Conservation (phyloP, 2,329 filamentous ascomycete species). For the Fusarium subtropicale region DNA sequence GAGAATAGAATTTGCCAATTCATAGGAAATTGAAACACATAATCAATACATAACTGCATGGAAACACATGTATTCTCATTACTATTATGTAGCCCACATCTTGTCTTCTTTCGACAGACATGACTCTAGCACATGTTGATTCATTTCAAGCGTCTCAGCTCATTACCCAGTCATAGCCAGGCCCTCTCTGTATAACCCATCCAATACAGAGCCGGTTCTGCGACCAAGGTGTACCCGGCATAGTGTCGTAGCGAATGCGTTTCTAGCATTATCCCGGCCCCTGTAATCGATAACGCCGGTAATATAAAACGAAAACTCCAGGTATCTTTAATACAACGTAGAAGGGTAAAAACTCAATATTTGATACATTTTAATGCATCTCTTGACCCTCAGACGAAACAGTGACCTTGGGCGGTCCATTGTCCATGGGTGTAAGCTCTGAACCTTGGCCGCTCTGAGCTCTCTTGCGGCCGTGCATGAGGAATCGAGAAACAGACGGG, state of each 20-base stretch:
- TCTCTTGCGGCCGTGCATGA: conserved; percentile 77
- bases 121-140: conserved; percentile 9
- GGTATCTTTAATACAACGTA: conserved; percentile 47
- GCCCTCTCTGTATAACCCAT: conserved; percentile 12
- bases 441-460: conserved; percentile 73
- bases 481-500: conserved; percentile 67
- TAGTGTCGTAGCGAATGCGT: conserved; percentile 41
- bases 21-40: background rate
- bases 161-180: background rate
- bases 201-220: conserved; percentile 21
- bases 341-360: conserved; percentile 30
- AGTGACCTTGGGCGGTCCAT: conserved; percentile 45
- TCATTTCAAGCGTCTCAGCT: conserved; percentile 10
- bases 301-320: conserved; percentile 38
- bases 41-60: background rate
- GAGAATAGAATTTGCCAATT: background rate
- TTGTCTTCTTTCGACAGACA: conserved; percentile 27
- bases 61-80: conserved; percentile 41
- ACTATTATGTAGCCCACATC: conserved; percentile 44
- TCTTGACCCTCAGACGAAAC: conserved; percentile 46
- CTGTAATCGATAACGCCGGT: conserved; percentile 45
- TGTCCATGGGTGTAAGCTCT: conserved; percentile 75
- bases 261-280: conserved; percentile 41
- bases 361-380: conserved; percentile 36
- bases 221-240: conserved; percentile 33